These are phyloP conservation scores for Westerdykella ornata DNA, from an alignment of 2,329 filamentous ascomycete species.

Conservation along the genomic window DNA sequence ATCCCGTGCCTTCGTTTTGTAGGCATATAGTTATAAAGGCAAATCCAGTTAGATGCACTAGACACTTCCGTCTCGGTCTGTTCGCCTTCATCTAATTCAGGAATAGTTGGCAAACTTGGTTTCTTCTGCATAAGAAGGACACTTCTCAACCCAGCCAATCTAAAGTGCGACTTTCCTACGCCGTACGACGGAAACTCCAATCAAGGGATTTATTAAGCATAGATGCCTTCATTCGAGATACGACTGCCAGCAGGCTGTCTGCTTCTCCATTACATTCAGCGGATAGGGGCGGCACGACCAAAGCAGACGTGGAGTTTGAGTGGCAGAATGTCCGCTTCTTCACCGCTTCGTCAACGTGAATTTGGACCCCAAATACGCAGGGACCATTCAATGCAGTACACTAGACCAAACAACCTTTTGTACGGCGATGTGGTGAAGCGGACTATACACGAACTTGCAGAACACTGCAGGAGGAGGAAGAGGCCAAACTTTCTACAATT, in stretches of 20 bases:
- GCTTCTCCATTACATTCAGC: conserved; percentile 19
- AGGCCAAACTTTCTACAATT: too few relatives aligned
- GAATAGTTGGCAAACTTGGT: too few relatives aligned
- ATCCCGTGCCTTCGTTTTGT: too few relatives aligned
- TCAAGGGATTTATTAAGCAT: conserved; percentile 19
- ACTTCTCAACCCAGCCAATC: conserved; percentile 17
- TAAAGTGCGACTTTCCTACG: conserved; percentile 15
- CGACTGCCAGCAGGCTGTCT: conserved; percentile 14
- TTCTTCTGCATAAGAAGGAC: conserved; percentile 20
- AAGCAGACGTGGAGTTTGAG: conserved; percentile 11
- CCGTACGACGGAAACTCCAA: conserved; percentile 12
- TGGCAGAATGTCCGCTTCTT: conserved; percentile 12
- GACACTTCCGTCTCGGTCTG: too few relatives aligned
- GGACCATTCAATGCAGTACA: conserved; percentile 53
- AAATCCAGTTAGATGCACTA: too few relatives aligned
- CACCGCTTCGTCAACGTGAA: conserved; percentile 29
- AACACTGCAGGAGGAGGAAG: conserved; percentile 44
- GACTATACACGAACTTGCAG: conserved; percentile 47
- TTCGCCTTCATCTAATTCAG: too few relatives aligned
- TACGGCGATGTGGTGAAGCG: conserved; percentile 43
- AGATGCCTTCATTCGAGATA: conserved; percentile 29
- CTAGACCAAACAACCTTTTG: conserved; percentile 52
- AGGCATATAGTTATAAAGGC: too few relatives aligned
- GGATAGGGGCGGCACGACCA: conserved; percentile 19
- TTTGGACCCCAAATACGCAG: conserved; percentile 22